These are phyloP conservation scores for Cynara cardunculus DNA, from an alignment of 129 eudicot genomes.

Conservation along the genomic window DNA sequence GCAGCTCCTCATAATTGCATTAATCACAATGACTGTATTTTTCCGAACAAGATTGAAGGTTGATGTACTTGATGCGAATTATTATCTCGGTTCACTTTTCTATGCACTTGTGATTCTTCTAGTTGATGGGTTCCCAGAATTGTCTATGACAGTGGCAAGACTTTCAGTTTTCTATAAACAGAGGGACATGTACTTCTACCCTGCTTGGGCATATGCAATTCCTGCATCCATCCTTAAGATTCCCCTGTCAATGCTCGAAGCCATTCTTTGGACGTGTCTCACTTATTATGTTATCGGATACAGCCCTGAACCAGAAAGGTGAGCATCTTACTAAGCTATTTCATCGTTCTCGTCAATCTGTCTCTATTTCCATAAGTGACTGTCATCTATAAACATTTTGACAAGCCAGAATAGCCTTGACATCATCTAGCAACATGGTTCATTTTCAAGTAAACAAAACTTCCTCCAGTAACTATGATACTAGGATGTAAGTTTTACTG, in stretches of 20 bases:
- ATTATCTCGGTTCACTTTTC: slow-evolving; percentile 68
- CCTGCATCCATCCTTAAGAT: slow-evolving; percentile 66
- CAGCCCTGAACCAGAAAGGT: slow-evolving; percentile 80
- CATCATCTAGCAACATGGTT: background rate
- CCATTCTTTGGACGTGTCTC: slow-evolving; percentile 58
- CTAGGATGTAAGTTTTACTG: background rate
- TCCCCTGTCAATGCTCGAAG: slow-evolving; percentile 56
- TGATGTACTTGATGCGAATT: slow-evolving; percentile 54
- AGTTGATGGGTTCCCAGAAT: slow-evolving; percentile 73
- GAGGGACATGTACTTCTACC: slow-evolving; percentile 75
- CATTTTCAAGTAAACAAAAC: background rate
- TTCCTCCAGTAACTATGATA: background rate
- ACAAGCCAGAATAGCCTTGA: background rate
- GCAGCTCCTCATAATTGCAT: slow-evolving; percentile 64
- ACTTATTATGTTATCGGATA: slow-evolving; percentile 76
- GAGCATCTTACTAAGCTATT: slow-evolving; percentile 9
- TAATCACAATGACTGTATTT: slow-evolving; percentile 68
- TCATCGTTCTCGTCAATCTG: background rate
- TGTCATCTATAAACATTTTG: background rate
- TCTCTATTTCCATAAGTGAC: background rate
- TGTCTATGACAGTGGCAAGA: slow-evolving; percentile 60
- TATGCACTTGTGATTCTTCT: slow-evolving; percentile 53
- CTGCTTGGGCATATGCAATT: slow-evolving; percentile 93
- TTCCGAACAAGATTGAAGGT: slow-evolving; percentile 51
- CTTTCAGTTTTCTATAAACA: slow-evolving; percentile 79